These are phyloP conservation scores for Phytophthora fragariae DNA, from an alignment of 352 stramenopile genomes.

Conservation along the genomic window DNA sequence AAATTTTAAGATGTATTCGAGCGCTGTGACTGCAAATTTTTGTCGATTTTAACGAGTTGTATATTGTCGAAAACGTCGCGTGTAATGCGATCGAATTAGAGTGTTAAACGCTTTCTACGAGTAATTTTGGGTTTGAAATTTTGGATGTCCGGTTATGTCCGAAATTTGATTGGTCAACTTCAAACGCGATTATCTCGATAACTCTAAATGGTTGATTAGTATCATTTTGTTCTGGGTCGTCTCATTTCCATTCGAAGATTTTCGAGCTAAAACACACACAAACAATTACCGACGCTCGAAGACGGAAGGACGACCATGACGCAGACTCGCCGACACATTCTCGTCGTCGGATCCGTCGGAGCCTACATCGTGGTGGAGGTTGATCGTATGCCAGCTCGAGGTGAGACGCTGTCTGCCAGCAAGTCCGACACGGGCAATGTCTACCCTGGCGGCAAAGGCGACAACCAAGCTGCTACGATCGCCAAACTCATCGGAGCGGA, in stretches of 20 bases:
- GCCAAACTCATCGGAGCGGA: conserved; percentile 43
- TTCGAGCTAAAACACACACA: not conserved
- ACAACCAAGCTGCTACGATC: conserved; percentile 69
- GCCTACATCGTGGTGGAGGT: conserved; percentile 73
- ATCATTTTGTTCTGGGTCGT: too few species aligned
- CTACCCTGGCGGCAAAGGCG: conserved; percentile 73
- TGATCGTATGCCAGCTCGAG: conserved; percentile 55
- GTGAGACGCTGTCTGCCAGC: conserved; percentile 61
- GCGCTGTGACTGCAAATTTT: too few species aligned
- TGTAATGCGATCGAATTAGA: too few species aligned
- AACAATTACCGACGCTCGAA: not conserved
- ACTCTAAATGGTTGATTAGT: too few species aligned
- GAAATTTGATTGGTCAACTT: too few species aligned
- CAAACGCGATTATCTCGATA: too few species aligned
- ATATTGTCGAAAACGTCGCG: too few species aligned
- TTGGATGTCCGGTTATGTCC: too few species aligned
- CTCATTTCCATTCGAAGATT: conserved; percentile 15
- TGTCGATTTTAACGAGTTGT: too few species aligned
- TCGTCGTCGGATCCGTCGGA: conserved; percentile 75
- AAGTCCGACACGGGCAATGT: conserved; percentile 60
- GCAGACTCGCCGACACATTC: conserved; percentile 35
- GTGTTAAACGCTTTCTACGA: too few species aligned
- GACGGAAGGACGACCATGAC: conserved; percentile 23
- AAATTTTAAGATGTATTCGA: too few species aligned
- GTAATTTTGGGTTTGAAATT: too few species aligned